These are phyloP conservation scores for Eucalyptus sp. DNA, from an alignment of 345 rosid species.

Conservation along the genomic window DNA sequence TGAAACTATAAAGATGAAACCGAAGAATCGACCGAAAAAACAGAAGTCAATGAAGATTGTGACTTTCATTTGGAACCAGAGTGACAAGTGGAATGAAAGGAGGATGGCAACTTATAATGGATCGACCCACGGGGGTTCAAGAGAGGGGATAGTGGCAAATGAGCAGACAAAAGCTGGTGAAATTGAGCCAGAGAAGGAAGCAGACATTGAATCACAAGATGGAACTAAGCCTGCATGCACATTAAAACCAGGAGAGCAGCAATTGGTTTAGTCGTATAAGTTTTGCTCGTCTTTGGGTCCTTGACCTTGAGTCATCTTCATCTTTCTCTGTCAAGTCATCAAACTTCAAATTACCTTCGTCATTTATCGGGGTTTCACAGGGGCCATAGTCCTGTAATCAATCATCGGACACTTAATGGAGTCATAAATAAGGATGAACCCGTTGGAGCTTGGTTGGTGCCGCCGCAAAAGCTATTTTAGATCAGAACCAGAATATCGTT, in stretches of 20 bases:
- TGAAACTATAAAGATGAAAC: conserved; percentile 59
- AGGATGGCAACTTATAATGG: conserved; percentile 17
- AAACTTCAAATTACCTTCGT: not conserved
- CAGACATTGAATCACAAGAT: not conserved
- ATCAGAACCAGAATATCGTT: not conserved
- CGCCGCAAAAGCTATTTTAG: not conserved
- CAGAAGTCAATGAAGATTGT: conserved; percentile 30
- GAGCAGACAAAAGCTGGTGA: not conserved
- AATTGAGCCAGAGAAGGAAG: not conserved
- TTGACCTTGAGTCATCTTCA: not conserved
- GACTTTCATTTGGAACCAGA: conserved; percentile 60
- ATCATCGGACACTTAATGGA: not conserved
- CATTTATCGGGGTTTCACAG: not conserved
- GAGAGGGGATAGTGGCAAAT: not conserved
- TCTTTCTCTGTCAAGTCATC: not conserved
- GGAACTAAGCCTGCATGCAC: not conserved
- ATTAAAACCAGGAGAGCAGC: not conserved
- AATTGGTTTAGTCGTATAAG: not conserved
- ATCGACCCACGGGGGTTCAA: not conserved
- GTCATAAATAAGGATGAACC: not conserved
- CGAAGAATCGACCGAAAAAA: conserved; percentile 35
- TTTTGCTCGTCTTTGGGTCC: not conserved
- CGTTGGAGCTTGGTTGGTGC: not conserved
- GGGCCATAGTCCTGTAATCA: not conserved
- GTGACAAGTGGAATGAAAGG: conserved; percentile 14